These are phyloP conservation scores for Bombardia bombarda DNA, from an alignment of 495 filamentous ascomycete genomes.

Conservation along the genomic window DNA sequence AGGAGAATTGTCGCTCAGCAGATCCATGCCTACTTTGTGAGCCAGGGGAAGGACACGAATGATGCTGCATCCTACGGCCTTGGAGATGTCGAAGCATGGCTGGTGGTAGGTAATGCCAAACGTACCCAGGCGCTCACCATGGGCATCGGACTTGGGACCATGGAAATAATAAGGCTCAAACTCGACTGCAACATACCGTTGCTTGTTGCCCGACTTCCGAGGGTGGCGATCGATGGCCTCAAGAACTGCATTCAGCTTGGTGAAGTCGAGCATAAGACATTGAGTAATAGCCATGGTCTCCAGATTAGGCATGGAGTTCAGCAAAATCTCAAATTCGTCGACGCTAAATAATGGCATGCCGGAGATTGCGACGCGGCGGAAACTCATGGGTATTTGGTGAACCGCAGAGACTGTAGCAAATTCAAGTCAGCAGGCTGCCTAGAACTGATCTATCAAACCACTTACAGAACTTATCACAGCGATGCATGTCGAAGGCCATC, in stretches of 20 bases:
- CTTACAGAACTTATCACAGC: too few relatives aligned
- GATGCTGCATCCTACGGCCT: constrained; percentile 11
- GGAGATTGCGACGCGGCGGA: constrained; percentile 13
- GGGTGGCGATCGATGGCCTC: constrained; percentile 6
- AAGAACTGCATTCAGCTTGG: constrained; percentile 11
- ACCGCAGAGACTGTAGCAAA: too few relatives aligned
- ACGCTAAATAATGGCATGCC: constrained; percentile 12
- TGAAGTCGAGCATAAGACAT: constrained; percentile 18
- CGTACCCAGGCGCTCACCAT: constrained; percentile 9
- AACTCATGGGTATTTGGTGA: too few relatives aligned
- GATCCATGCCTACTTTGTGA: constrained; percentile 14
- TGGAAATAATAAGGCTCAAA: constrained; percentile 17
- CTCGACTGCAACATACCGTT: constrained; percentile 10
- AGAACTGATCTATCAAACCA: too few relatives aligned
- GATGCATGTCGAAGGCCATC: too few relatives aligned
- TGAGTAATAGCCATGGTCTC: constrained; percentile 12
- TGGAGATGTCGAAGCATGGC: constrained; percentile 16
- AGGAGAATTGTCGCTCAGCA: constrained; percentile 15
- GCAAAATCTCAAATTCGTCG: constrained; percentile 9
- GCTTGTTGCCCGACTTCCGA: neutral
- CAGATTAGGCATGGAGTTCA: constrained; percentile 19
- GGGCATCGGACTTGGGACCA: too few relatives aligned
- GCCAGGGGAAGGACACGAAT: constrained; percentile 3
- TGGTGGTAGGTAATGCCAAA: constrained; percentile 19
- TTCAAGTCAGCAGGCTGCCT: too few relatives aligned